Conservation (phyloP, 2,329 filamentous ascomycete genomes). For the Boeremia exigua region DNA sequence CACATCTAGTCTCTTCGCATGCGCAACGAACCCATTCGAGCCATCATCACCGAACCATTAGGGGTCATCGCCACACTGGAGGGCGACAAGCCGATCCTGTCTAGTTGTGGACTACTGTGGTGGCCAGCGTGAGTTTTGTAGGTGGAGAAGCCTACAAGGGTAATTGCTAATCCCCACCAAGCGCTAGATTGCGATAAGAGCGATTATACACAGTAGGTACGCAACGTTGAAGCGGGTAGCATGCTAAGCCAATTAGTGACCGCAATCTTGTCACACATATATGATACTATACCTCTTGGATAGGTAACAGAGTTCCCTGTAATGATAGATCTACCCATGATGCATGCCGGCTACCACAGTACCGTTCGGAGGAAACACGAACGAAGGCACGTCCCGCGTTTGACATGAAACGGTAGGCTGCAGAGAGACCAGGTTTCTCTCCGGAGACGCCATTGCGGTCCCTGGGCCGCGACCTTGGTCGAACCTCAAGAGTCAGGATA, state of each 20-base stretch:
- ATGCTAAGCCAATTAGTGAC: too few relatives aligned
- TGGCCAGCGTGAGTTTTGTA: too few relatives aligned
- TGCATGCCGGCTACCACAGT: too few relatives aligned
- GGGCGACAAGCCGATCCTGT: constrained; percentile 2
- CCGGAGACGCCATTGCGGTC: background rate
- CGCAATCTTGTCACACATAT: too few relatives aligned
- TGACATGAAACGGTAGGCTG: constrained; percentile 10
- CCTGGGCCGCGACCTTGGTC: background rate
- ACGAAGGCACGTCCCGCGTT: background rate
- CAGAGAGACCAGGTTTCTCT: background rate
- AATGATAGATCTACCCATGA: too few relatives aligned
- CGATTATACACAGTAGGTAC: too few relatives aligned
- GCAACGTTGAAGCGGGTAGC: too few relatives aligned
- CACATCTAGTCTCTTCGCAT: background rate
- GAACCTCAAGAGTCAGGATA: background rate
- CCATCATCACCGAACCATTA: constrained; percentile 9
- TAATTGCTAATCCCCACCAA: too few relatives aligned
- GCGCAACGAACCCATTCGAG: background rate
- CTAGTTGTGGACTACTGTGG: background rate
- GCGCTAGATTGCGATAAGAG: too few relatives aligned
- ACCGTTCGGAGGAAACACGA: background rate
- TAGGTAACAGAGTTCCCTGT: too few relatives aligned
- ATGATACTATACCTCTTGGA: too few relatives aligned
- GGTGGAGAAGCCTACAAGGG: too few relatives aligned
- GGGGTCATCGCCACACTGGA: background rate